Conservation (phyloP, 805 yeast species). For the Komagataella kurtzmanii region DNA sequence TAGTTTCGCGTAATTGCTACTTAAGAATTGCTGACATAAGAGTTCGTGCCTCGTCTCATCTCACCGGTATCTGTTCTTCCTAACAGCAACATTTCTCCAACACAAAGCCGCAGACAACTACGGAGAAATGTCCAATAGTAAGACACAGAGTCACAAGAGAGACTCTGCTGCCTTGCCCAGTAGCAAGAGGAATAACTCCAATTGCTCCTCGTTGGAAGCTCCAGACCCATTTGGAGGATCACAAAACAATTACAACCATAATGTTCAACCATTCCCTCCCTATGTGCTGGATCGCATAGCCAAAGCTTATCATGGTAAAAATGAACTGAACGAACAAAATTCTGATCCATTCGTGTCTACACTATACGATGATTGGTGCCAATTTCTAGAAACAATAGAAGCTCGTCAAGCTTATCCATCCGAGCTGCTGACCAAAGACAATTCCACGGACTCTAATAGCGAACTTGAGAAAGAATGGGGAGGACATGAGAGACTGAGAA, state of each 20-base stretch:
- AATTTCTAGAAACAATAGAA: slow-evolving; percentile 9
- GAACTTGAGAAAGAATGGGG: slow-evolving; percentile 50
- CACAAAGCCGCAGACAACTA: not conserved
- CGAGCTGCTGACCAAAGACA: slow-evolving; percentile 15
- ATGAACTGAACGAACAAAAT: slow-evolving; percentile 3
- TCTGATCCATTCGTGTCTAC: slow-evolving; percentile 11
- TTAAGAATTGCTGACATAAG: not conserved
- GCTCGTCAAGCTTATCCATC: slow-evolving; percentile 13
- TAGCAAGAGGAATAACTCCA: not conserved
- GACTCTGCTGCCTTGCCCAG: not conserved
- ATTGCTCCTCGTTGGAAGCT: not conserved
- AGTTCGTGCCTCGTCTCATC: not conserved
- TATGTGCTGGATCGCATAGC: slow-evolving; percentile 48
- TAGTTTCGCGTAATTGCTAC: not conserved
- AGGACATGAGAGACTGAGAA: slow-evolving; percentile 51
- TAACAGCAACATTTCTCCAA: not conserved
- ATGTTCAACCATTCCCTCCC: slow-evolving; percentile 36
- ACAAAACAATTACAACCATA: slow-evolving; percentile 9
- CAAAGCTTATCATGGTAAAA: slow-evolving; percentile 22
- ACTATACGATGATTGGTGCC: slow-evolving; percentile 9
- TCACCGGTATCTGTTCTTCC: not conserved
- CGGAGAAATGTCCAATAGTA: not conserved
- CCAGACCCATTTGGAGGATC: slow-evolving; percentile 3
- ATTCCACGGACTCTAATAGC: slow-evolving; percentile 11
- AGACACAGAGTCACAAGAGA: not conserved